Conservation (phyloP, 345 rosid species). For the Psidium guajava region DNA sequence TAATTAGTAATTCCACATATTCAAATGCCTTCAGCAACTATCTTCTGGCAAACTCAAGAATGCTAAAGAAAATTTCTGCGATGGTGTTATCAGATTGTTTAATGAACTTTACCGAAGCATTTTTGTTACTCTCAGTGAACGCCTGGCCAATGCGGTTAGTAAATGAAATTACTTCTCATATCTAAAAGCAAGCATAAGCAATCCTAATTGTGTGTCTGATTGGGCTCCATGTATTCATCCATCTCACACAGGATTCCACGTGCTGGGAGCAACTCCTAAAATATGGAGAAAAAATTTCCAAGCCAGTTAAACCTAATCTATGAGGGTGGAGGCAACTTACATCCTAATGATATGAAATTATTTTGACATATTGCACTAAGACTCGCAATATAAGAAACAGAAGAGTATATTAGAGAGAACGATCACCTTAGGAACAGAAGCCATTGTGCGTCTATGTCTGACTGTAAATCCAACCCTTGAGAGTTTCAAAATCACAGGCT, state of each 20-base stretch:
- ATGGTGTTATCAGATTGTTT: not conserved
- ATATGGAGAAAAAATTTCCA: not conserved
- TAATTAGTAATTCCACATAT: not conserved
- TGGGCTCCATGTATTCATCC: not conserved
- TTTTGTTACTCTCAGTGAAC: not conserved
- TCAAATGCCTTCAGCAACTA: not conserved
- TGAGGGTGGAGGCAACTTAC: not conserved
- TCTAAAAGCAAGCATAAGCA: not conserved
- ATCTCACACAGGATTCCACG: not conserved
- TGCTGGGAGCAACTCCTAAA: not conserved
- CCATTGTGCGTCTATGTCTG: conserved; percentile 62
- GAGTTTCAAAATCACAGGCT: conserved; percentile 56
- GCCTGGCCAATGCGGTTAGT: not conserved
- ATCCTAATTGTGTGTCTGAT: not conserved
- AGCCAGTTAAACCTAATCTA: not conserved
- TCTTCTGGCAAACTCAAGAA: not conserved
- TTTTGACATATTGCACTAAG: not conserved
- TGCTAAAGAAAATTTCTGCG: not conserved
- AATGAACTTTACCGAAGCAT: not conserved
- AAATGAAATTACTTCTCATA: not conserved
- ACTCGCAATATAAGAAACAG: not conserved
- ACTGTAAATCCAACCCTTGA: conserved; percentile 58
- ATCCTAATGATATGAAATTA: not conserved
- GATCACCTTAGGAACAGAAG: conserved; percentile 80
- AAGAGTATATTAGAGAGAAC: not conserved